Base-by-base conservation (phyloP, 1,284 basidiomycete species). In the Omphalotus olearius region DNA sequence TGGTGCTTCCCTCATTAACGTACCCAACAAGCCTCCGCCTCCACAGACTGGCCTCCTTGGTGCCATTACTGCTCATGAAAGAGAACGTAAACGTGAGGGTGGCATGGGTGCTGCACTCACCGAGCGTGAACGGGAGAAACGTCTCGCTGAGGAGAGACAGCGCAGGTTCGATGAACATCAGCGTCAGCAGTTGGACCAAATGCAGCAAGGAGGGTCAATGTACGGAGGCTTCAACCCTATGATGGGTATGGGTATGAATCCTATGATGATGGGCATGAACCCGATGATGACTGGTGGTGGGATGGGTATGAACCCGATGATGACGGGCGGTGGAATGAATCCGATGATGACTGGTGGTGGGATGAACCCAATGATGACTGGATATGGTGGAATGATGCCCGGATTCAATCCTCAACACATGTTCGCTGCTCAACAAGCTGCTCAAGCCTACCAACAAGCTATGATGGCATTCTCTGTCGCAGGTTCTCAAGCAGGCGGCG, bases 41-140 rank as follows among this genome's bases (percentile, higher is more conserved):
- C 96, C 97, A 7, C 93, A 97, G 68, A 93, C 91, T 33, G 97
- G 97, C 36, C 80, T 99, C 35, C 81, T 99, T 43, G 96, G 96
- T 18, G 95, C 95, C 2, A 95, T 99, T 60, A 93, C 93, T 23
- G 91, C 89, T 16, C 93, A 97, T 67, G 94, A 99, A 69, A 81
- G 91, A 51, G 95, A 98, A 56, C 80, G 93, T 57, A 94, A 96
- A 67, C 85, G 92, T 37, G 92, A 96, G 47, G 95, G 96, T 50
- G 96, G 96, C 23, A 82, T 97, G 28, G 96, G 96, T 51, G 94
- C 95, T 26, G 83, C 92, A 1, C 73, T 99, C 59, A 98, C 96
- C 1, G 95, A 98, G 70, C 82, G 94, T 36, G 95, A 98, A 69
- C 82, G 94, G 44, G 93, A 98, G 66, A 89, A 92, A 64, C 79